Base-by-base conservation (phyloP, 306 rosid species). In the Lotus japonicus region DNA sequence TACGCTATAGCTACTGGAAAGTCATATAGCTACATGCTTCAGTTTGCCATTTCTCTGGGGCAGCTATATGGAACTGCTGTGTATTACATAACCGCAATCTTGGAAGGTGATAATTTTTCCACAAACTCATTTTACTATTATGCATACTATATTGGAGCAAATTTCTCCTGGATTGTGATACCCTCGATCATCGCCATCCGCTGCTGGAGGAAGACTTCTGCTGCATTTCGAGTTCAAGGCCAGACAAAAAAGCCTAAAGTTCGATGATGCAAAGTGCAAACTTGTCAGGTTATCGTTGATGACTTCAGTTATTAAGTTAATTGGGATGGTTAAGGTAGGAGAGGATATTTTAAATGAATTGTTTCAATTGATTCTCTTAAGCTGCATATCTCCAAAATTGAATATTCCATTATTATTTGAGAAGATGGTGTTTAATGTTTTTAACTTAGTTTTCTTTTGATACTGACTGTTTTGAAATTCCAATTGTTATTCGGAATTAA, bases 71-170 rank as follows among this genome's bases (percentile, higher is more conserved):
- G 96, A 74, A 74, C 84, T 26, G 79, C 74, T 26, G 80, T 87
- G 12, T 94, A 90, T 73, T 94, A 75, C 82, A 38, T 85, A 58
- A 87, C 99, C 11, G 76, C 96, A 42, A 50, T 68, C 35, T 71
- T 94, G 84, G 89, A 94, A 41, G 99, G 99, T 35, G 96, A 90
- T 71, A 72, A 88, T 42, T 90, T 90, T 60, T 73, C 95, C 46
- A 61, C 88, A 14, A 84, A 33, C 64, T 12, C 89, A 9, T 80
- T 75, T 62, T 85, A 88, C 80, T 94, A 94, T 71, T 88, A 90
- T 57, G 58, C 83, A 18, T 94, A 94, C 88, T 94, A 81, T 39
- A 71, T 94, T 48, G 85, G 78, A 68, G 90, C 91, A 58, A 94
- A 94, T 71, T 63, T 59, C 42, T 85, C 84, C 14, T 94, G 97